These are phyloP conservation scores for Anthoceros angustus DNA, from an alignment of 225 moss, liverwort and hornwort species.

Conservation along the genomic window DNA sequence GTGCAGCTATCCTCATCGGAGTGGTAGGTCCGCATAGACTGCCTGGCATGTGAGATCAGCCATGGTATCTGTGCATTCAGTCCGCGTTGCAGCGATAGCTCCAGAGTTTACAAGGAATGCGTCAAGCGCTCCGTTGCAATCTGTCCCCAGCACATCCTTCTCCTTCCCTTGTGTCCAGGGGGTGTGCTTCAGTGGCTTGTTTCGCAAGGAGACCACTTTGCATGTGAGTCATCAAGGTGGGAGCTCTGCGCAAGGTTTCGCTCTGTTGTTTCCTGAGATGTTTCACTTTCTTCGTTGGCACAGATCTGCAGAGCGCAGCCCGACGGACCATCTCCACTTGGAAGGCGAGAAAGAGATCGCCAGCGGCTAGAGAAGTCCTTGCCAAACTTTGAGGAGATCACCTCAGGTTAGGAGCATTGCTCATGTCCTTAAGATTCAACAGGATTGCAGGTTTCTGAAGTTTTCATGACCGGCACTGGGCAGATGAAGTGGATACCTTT, in stretches of 20 bases:
- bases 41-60: not conserved
- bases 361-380: not conserved
- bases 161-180: not conserved
- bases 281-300: not conserved
- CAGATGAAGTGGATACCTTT: not conserved
- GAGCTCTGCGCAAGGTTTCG: not conserved
- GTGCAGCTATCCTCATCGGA: no score
- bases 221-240: not conserved
- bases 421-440: no score
- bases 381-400: not conserved
- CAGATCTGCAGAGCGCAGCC: not conserved
- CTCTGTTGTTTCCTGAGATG: not conserved
- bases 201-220: not conserved
- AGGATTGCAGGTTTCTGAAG: not conserved
- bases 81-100: not conserved
- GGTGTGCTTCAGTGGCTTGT: not conserved
- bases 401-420: not conserved
- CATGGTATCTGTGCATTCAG: not conserved
- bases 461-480: not conserved
- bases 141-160: not conserved
- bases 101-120: not conserved
- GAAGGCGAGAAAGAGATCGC: not conserved
- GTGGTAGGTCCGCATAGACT: no score
- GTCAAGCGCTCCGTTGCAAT: not conserved
- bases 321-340: slow-evolving; percentile 1